Evolutionary conservation across 805 yeast species (phyloP), one percentile per base, ranked within the genome.

Genomic region (Vanderwaltozyma verrucispora): DNA sequence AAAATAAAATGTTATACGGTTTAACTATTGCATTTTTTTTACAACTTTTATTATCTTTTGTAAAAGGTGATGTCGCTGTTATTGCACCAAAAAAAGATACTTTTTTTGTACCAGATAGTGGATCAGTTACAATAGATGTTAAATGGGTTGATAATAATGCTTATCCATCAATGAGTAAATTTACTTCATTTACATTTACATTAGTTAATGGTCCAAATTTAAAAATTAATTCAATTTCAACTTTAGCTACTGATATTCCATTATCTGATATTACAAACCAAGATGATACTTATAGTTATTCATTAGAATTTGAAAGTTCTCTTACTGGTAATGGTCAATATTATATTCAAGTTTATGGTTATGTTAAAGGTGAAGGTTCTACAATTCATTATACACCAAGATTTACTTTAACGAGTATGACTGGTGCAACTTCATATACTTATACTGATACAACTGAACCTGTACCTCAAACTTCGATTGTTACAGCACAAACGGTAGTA

Each of bases 201-300:
- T 63, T 89, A 36, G 78, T 89, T 59, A 72, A 88, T 1, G 96
- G 95, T 24, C 58, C 77, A 18, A 72, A 75, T 50, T 27, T 54
- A 18, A 59, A 64, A 14, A 71, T 80, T 48, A 46, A 62, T 26
- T 64, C 72, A 40, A 48, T 71, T 26, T 44, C 42, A 7, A 50
- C 60, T 1, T 18, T 71, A 4, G 63, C 48, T 1, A 40, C 53
- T 1, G 36, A 48, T 0, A 46, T 65, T 1, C 24, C 65, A 2
- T 49, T 65, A 2, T 25, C 52, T 5, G 50, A 57, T 11, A 37
- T 73, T 2, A 31, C 37, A 2, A 38, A 30, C 14, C 39, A 31
- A 13, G 62, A 50, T 24, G 48, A 51, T 35, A 38, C 55, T 2
- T 74, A 40, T 37, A 35, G 44, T 12, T 56, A 71, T 48, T 53